Evolutionary conservation across 371 early-diverging fungal genomes (phyloP).

Genomic region (Mucor lusitanicus): DNA sequence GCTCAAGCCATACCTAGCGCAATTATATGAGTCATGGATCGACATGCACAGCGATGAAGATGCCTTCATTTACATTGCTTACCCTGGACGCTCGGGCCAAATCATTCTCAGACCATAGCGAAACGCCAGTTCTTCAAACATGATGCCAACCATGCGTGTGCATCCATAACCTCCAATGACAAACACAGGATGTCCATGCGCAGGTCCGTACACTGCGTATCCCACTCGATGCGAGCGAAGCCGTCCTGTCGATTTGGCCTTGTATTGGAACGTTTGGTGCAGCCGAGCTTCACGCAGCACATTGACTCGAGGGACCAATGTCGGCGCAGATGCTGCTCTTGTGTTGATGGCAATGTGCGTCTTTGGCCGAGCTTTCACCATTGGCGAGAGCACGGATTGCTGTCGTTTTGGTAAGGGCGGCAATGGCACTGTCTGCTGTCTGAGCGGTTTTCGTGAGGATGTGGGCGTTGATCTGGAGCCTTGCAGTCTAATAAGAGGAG

Average conservation of each 20-base stretch:
- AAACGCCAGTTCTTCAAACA: constrained; percentile 51
- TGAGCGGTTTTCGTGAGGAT: background rate
- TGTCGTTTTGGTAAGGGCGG: constrained; percentile 1
- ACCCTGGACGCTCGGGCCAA: constrained; percentile 59
- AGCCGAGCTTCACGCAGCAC: constrained; percentile 39
- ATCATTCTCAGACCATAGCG: constrained; percentile 39
- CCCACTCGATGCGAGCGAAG: constrained; percentile 42
- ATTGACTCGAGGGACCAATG: constrained; percentile 24
- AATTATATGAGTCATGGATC: background rate
- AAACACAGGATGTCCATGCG: constrained; percentile 38
- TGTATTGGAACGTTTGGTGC: constrained; percentile 46
- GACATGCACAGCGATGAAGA: background rate
- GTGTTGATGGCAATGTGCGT: background rate
- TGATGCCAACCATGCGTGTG: constrained; percentile 49
- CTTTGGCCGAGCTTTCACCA: background rate
- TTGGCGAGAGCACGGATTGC: background rate
- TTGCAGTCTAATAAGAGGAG: background rate
- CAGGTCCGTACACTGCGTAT: constrained; percentile 49
- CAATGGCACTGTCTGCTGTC: constrained; percentile 2
- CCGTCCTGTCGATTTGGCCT: constrained; percentile 13
- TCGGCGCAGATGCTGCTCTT: background rate
- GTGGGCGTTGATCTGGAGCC: constrained; percentile 15
- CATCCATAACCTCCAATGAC: constrained; percentile 55
- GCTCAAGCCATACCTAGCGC: constrained; percentile 44
- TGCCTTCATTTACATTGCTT: constrained; percentile 8